phyloP scores from a whole-genome alignment of 1,139 yeast species.

The Taphrina sp. region DNA sequence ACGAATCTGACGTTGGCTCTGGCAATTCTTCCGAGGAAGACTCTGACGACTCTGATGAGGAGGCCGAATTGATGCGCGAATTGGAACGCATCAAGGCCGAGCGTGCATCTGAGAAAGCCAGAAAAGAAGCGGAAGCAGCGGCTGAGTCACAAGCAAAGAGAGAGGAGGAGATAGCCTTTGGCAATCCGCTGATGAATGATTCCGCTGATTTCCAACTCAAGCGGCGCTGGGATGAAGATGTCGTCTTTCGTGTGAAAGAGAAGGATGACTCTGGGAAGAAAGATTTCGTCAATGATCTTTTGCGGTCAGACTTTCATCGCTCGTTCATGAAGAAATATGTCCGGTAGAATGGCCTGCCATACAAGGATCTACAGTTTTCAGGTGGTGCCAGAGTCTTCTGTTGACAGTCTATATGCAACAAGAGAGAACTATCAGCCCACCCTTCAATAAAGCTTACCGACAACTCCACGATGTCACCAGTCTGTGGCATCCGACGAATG shows the following conservation, averaged over 20 bases:
- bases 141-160: conserved; percentile 44
- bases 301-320: conserved; percentile 67
- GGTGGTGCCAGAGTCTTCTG: no score
- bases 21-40: conserved; percentile 41
- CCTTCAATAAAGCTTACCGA: no score
- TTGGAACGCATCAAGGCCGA: conserved; percentile 55
- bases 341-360: no score
- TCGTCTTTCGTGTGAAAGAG: conserved; percentile 51
- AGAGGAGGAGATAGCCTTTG: conserved; percentile 45
- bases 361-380: no score
- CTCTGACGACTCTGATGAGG: conserved; percentile 43
- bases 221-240: conserved; percentile 49
- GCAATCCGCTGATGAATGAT: conserved; percentile 51
- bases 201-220: conserved; percentile 42
- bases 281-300: conserved; percentile 62
- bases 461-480: no score
- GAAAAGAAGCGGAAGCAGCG: conserved; percentile 44
- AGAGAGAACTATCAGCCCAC: no score
- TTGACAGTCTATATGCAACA: no score
- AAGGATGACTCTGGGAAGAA: conserved; percentile 39
- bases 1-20: conserved; percentile 38
- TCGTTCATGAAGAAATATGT: conserved; percentile 68
- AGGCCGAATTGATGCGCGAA: conserved; percentile 53
- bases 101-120: conserved; percentile 45
- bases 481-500: no score